Conservation (phyloP, 2,329 filamentous ascomycete genomes). For the Raffaelea albimanens region DNA sequence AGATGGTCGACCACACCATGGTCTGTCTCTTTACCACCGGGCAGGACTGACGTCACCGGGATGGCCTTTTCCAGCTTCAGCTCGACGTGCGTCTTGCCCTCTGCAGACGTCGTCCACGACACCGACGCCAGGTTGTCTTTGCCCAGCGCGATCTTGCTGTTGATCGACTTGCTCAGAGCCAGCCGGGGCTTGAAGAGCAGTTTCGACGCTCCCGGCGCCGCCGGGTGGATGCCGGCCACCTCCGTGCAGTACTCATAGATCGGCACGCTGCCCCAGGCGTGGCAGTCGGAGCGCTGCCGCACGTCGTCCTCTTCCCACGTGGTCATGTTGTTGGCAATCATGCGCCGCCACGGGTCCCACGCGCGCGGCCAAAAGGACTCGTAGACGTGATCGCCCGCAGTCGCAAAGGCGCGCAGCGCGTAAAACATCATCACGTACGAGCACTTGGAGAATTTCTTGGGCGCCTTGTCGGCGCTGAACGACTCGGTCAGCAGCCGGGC, state of each 20-base stretch:
- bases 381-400: constrained; percentile 22
- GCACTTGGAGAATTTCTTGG: constrained; percentile 20
- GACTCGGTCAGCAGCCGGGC: constrained; percentile 18
- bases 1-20: background rate
- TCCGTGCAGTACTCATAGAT: constrained; percentile 31
- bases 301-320: constrained; percentile 34
- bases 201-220: constrained; percentile 12
- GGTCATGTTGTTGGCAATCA: constrained; percentile 26
- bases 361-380: constrained; percentile 21
- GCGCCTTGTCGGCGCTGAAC: constrained; percentile 13
- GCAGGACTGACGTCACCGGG: background rate
- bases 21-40: background rate
- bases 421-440: constrained; percentile 32
- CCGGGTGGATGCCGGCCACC: constrained; percentile 16
- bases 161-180: constrained; percentile 13
- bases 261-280: constrained; percentile 32
- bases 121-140: constrained; percentile 16
- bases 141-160: constrained; percentile 18
- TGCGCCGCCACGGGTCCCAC: constrained; percentile 26
- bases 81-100: background rate
- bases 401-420: constrained; percentile 24
- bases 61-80: background rate
- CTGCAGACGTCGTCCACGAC: constrained; percentile 10
- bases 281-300: constrained; percentile 30
- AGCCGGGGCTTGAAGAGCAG: constrained; percentile 20